Evolutionary conservation across 257 asterid genomes (phyloP), one percentile per base, ranked within the genome.

Genomic region (Gentiana straminea): DNA sequence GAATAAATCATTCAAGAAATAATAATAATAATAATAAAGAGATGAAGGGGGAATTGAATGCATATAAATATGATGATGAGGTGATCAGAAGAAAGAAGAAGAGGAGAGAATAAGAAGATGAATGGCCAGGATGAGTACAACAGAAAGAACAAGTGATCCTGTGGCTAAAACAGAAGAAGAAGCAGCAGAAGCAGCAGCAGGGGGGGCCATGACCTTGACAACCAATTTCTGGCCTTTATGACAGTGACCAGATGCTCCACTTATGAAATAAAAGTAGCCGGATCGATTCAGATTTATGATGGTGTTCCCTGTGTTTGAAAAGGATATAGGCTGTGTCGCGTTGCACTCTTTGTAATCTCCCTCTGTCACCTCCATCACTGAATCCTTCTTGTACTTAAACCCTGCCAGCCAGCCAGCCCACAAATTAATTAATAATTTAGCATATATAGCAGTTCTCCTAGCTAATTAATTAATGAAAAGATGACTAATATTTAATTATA

Each of bases 161-260:
- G 49, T 7, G 32, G 52, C 57, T 39, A 35, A 60, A 43, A 73
- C 67, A 5, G 60, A 2, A 4, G 52, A 41, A 13, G 59, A 15
- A 57, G 70, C 56, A 13, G 75, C 63, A 44, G 52, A 36, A 35
- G 75, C 55, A 15, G 44, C 5, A 8, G 12, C 65, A 33, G 71
- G 83, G 43, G 69, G 75, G 0, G 63, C 70, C 53, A 86, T 54
- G 10, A 84, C 94, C 80, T 78, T 81, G 1, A 87, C 75, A 57
- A 80, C 73, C 87, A 87, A 71, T 1, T 63, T 58, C 69, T 80
- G 89, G 37, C 94, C 94, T 65, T 52, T 63, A 33, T 70, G 69
- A 44, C 96, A 87, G 61, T 87, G 93, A 8, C 89, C 94, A 11
- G 86, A 60, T 8, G 80, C 70, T 43, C 92, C 94, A 49, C 92